Evolutionary conservation across 2,329 filamentous ascomycete species (phyloP), one percentile per base, ranked within the genome.

Genomic region (Colletotrichum tropicicola): DNA sequence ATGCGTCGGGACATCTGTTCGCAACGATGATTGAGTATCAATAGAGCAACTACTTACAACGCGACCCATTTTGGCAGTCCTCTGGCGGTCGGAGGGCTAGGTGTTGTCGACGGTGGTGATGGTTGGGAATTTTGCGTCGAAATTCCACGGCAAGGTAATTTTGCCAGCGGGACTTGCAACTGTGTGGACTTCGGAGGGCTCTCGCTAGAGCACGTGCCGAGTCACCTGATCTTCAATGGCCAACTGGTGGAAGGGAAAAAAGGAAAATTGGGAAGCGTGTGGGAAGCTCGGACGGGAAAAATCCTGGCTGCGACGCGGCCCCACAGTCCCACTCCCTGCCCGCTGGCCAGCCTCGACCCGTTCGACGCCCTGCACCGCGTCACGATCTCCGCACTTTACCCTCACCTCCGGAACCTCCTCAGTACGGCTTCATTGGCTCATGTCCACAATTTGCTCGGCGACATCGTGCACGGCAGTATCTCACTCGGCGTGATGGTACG

Each of bases 61-160:
- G 82, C 83, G 81, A 84, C 83, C 83, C 83, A 86, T 86, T 73
- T 78, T 78, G 73, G 73, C 74, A 74, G 59, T 64, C 59, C 63
- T 66, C 62, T 65, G 62, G 62, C 62, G 62, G 52, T 65, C 62
- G 62, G 58, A 65, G 61, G 61, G 61, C 61, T 65, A 65, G 51
- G 62, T 65, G 62, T 65, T 65, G 62, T 62, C 61, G 61, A 54
- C 61, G 59, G 61, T 65, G 61, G 61, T 65, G 61, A 65, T 62
- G 60, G 43, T 65, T 65, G 43, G 25, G 52, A 41, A 65, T 52
- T 44, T 57, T 45, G 52, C 39, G n/a, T 32, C 43, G 21, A 51
- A 39, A 23, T 49, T 32, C 23, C 32, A 21, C 27, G 21, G 19
- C 54, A 44, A 55, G 43, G 28, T 25, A 62, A 58, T 62, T 62